phyloP scores from a whole-genome alignment of 208 protist species.

The Trypanosoma melophagium region DNA sequence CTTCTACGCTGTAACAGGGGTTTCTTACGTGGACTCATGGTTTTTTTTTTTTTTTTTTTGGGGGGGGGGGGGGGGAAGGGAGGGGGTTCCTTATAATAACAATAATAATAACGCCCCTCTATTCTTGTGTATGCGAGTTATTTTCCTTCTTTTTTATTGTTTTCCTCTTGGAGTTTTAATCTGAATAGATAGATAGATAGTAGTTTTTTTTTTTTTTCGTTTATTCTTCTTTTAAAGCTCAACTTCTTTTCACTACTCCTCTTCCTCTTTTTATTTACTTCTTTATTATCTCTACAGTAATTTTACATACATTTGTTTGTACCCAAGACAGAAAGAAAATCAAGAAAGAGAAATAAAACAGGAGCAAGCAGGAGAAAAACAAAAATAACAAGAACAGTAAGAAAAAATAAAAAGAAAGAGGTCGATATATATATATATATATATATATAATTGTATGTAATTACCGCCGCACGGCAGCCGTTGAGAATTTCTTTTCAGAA shows the following conservation, averaged over 20 bases:
- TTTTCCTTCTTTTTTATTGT: too few relatives aligned
- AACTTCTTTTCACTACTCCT: too few relatives aligned
- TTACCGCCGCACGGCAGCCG: constrained; percentile 52
- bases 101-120: too few relatives aligned
- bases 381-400: not conserved
- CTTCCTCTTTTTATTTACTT: too few relatives aligned
- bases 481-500: constrained; percentile 97
- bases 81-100: too few relatives aligned
- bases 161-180: too few relatives aligned
- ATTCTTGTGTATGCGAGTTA: too few relatives aligned
- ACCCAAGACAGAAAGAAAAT: constrained; percentile 1
- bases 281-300: too few relatives aligned
- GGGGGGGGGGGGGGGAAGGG: too few relatives aligned
- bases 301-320: constrained; percentile 2
- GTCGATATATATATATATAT: not conserved
- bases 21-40: not conserved
- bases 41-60: not conserved
- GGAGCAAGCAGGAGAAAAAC: not conserved
- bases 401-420: not conserved
- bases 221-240: too few relatives aligned
- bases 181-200: too few relatives aligned
- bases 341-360: constrained; percentile 19
- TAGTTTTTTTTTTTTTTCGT: too few relatives aligned
- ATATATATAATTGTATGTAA: not conserved
- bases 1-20: not conserved